These are phyloP conservation scores for Aspergillus funiculosus DNA, from an alignment of 495 filamentous ascomycete species.

Conservation along the genomic window DNA sequence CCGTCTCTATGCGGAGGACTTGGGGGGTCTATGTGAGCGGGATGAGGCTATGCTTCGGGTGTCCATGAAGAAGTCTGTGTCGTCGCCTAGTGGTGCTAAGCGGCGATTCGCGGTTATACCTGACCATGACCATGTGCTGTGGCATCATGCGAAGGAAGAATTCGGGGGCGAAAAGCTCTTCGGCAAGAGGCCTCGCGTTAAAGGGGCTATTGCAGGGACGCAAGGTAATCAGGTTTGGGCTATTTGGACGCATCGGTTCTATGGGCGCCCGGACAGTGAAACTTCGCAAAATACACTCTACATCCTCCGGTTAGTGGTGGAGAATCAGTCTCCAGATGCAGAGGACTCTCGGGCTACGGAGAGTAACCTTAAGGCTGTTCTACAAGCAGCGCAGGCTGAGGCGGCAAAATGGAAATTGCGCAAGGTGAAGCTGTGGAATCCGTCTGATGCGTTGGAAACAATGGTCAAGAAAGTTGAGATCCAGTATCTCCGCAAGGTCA, in stretches of 20 bases:
- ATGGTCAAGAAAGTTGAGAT: not conserved
- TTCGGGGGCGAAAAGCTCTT: constrained; percentile 1
- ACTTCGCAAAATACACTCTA: constrained; percentile 2
- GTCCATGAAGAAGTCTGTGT: not conserved
- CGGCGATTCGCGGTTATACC: not conserved
- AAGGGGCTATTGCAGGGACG: not conserved
- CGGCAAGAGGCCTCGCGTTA: not conserved
- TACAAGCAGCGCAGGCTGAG: constrained; percentile 1
- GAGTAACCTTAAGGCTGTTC: not conserved
- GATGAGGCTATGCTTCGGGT: not conserved
- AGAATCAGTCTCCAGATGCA: not conserved
- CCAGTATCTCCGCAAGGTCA: not conserved
- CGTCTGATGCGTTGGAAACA: not conserved
- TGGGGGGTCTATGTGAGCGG: not conserved
- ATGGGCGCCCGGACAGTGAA: not conserved
- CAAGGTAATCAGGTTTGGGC: constrained; percentile 2
- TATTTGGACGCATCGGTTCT: constrained; percentile 4
- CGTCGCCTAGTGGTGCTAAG: not conserved
- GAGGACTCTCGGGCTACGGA: not conserved
- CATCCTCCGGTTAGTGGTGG: constrained; percentile 2
- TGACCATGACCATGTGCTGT: constrained; percentile 2
- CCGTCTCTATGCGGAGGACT: not conserved
- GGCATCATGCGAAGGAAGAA: constrained; percentile 8
- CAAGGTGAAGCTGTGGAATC: constrained; percentile 2
- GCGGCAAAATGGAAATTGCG: constrained; percentile 1